These are phyloP conservation scores for Carex kokanica DNA, from an alignment of 176 grass and related monocot species.

Conservation along the genomic window DNA sequence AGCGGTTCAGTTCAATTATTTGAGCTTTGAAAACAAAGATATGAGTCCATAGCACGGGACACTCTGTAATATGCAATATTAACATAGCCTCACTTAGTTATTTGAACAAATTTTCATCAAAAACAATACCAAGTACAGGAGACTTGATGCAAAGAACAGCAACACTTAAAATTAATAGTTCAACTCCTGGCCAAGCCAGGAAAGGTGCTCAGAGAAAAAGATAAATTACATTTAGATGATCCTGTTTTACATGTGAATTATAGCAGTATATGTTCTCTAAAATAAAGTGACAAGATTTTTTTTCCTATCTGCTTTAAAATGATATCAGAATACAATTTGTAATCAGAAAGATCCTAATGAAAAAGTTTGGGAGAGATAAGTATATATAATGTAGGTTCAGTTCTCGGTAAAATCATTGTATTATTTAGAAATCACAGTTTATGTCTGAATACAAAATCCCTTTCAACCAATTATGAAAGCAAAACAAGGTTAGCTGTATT, in stretches of 20 bases:
- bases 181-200: not conserved
- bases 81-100: no score
- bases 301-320: not conserved
- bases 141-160: not conserved
- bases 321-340: not conserved
- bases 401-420: not conserved
- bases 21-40: no score
- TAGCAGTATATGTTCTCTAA: not conserved
- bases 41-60: no score
- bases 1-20: no score
- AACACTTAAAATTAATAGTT: not conserved
- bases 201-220: not conserved
- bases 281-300: not conserved
- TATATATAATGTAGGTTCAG: not conserved
- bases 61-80: no score
- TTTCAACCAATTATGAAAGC: not conserved
- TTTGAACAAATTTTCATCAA: not conserved
- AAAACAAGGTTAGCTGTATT: not conserved
- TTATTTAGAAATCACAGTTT: not conserved
- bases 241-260: no score
- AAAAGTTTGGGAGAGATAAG: not conserved
- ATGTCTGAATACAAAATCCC: not conserved
- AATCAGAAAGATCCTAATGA: not conserved
- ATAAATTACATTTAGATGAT: not conserved
- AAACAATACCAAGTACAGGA: not conserved